These are phyloP conservation scores for Pythium grandisporangium DNA, from an alignment of 352 stramenopile genomes.

Conservation along the genomic window DNA sequence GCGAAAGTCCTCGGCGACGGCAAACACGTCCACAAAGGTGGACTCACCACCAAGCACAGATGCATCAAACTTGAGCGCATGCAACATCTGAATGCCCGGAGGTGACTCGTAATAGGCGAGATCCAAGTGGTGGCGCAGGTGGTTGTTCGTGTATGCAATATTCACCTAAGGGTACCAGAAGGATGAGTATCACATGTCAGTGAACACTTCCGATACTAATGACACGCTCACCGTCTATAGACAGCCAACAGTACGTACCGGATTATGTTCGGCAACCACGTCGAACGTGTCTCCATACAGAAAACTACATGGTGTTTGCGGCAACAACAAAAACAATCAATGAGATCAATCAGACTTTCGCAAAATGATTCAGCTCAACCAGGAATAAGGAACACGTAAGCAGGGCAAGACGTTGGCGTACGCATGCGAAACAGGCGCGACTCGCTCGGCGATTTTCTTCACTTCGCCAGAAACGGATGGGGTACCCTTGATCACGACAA, in stretches of 20 bases:
- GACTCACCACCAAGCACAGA: slow-evolving; percentile 78
- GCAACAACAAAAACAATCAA: not conserved
- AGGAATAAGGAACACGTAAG: no score
- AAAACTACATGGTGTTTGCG: slow-evolving; percentile 39
- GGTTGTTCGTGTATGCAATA: slow-evolving; percentile 90
- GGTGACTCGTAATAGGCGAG: slow-evolving; percentile 96
- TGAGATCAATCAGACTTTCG: no score
- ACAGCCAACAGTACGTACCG: slow-evolving; percentile 22
- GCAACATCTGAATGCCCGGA: slow-evolving; percentile 92
- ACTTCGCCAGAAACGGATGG: slow-evolving; percentile 42
- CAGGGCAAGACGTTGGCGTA: no score
- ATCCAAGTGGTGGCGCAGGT: slow-evolving; percentile 91
- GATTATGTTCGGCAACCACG: slow-evolving; percentile 70
- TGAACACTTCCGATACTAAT: no score
- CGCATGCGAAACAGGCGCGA: slow-evolving; percentile 75
- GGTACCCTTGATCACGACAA: slow-evolving; percentile 69
- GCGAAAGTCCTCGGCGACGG: slow-evolving; percentile 61
- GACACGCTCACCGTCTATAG: no score
- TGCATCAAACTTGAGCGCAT: slow-evolving; percentile 85
- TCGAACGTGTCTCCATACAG: slow-evolving; percentile 84
- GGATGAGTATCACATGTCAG: not conserved
- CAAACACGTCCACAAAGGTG: slow-evolving; percentile 82
- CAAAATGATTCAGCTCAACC: no score
- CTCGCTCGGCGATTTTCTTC: slow-evolving; percentile 67
- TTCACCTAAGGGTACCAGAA: slow-evolving; percentile 63